These are phyloP conservation scores for Neurospora intermedia DNA, from an alignment of 495 filamentous ascomycete species.

Conservation along the genomic window DNA sequence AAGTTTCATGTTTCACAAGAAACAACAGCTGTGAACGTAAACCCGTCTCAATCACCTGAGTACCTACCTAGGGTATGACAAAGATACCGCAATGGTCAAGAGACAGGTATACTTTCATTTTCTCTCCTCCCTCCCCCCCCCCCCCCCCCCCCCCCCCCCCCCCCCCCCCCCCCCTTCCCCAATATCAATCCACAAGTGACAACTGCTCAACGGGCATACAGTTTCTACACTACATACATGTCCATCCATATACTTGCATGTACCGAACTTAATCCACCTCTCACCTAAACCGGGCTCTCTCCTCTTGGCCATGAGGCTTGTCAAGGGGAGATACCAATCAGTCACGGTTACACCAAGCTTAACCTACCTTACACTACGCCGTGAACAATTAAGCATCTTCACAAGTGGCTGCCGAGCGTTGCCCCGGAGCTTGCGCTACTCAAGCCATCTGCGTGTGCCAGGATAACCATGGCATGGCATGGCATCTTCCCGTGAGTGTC, in stretches of 20 bases:
- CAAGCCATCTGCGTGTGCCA: neutral
- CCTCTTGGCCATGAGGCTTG: neutral
- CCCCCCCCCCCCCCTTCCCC: too few species aligned
- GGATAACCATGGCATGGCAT: neutral
- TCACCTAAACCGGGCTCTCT: neutral
- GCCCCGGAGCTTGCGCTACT: neutral
- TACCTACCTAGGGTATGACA: neutral
- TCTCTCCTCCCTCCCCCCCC: too few species aligned
- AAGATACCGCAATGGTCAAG: neutral
- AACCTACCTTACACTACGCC: too few species aligned
- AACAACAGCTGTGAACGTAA: neutral
- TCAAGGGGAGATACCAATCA: neutral
- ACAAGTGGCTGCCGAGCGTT: neutral
- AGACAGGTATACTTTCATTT: neutral
- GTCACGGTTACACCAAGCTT: neutral
- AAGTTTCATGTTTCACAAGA: neutral
- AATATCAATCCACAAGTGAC: neutral
- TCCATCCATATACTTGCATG: neutral
- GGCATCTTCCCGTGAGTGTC: neutral
- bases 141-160: neutral
- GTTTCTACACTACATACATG: neutral
- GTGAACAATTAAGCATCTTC: too few species aligned
- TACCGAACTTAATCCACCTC: neutral
- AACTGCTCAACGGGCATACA: neutral
- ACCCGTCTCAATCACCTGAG: neutral